Conservation (phyloP, 805 yeast species). For the Nakazawaea siamensis region DNA sequence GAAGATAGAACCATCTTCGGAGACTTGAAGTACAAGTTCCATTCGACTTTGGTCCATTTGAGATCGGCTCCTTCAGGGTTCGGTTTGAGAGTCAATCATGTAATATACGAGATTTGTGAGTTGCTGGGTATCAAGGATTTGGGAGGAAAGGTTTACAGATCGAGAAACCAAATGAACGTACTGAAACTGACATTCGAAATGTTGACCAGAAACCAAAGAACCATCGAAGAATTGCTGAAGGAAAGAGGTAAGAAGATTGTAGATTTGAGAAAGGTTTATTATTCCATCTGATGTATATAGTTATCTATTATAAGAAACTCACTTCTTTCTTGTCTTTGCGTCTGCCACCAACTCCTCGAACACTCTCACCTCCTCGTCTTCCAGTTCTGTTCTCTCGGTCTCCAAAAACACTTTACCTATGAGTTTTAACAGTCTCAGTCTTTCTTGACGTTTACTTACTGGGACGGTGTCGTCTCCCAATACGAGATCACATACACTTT, state of each 20-base stretch:
- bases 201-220: conserved; percentile 59
- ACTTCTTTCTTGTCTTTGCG: conserved; percentile 52
- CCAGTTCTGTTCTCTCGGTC: conserved; percentile 73
- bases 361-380: conserved; percentile 84
- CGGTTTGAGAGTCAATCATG: conserved; percentile 87
- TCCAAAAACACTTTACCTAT: conserved; percentile 64
- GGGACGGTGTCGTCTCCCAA: conserved; percentile 60
- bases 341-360: conserved; percentile 92
- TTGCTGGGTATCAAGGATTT: conserved; percentile 92
- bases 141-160: conserved; percentile 84
- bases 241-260: conserved; percentile 93
- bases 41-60: conserved; percentile 75
- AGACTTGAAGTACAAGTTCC: conserved; percentile 72
- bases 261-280: conserved; percentile 86
- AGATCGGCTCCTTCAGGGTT: conserved; percentile 89
- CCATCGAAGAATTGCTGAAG: conserved; percentile 81
- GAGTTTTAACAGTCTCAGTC: conserved; percentile 72
- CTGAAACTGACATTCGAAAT: conserved; percentile 88
- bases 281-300: conserved; percentile 29
- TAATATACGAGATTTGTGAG: conserved; percentile 84
- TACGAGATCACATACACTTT: conserved; percentile 76
- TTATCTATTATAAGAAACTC: background rate
- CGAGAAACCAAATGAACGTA: conserved; percentile 92
- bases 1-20: conserved; percentile 90
- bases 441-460: conserved; percentile 50